Evolutionary conservation across 208 protist species (phyloP).

Genomic region (Leishmania martiniquensis): DNA sequence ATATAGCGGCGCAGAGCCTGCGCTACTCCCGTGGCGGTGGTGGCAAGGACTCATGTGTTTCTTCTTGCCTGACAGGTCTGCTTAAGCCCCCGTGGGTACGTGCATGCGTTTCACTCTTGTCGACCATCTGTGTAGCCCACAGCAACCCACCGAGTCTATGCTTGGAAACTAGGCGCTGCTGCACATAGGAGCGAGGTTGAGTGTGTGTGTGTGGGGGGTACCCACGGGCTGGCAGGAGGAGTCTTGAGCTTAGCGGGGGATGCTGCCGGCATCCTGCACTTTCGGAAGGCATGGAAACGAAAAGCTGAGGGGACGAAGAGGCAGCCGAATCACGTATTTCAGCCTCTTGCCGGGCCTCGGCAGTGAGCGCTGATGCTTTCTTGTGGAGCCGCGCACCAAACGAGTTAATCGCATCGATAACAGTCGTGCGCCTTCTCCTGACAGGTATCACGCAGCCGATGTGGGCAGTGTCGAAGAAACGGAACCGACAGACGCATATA

Average conservation of each 20-base stretch:
- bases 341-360: too few species aligned
- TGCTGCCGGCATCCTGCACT: not conserved
- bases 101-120: not conserved
- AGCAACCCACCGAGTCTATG: not conserved
- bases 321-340: not conserved
- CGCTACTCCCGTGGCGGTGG: not conserved
- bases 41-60: not conserved
- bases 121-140: not conserved
- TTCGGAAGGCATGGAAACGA: not conserved
- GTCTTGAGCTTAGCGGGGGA: not conserved
- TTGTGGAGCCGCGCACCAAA: too few species aligned
- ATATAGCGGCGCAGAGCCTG: not conserved
- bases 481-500: too few species aligned
- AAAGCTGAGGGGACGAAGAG: too few species aligned
- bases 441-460: too few species aligned
- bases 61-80: not conserved
- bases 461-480: too few species aligned
- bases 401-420: too few species aligned
- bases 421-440: too few species aligned
- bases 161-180: not conserved
- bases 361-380: too few species aligned
- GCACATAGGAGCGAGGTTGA: too few species aligned
- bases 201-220: too few species aligned
- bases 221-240: not conserved
- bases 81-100: not conserved